phyloP scores from a whole-genome alignment of 164 flowering plant genomes.

The Dillenia turbinata region DNA sequence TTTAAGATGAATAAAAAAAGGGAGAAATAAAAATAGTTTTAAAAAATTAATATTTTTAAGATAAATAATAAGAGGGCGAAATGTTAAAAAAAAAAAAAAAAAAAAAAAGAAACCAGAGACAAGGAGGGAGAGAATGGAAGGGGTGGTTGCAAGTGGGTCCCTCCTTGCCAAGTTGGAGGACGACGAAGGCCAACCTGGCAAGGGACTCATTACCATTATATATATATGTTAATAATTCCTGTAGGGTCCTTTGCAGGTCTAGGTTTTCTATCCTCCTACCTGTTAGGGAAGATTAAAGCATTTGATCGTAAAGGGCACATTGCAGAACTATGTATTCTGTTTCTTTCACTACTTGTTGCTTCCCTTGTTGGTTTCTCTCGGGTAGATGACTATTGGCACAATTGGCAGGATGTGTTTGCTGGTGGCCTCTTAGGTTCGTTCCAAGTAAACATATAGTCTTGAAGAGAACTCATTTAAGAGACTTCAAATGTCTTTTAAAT shows the following conservation, averaged over 20 bases:
- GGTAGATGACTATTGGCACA: constrained; percentile 92
- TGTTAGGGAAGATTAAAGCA: constrained; percentile 67
- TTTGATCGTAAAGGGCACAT: constrained; percentile 81
- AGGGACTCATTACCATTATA: no score
- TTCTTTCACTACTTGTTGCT: constrained; percentile 70
- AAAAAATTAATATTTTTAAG: no score
- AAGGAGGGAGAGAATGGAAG: no score
- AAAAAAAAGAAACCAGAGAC: no score
- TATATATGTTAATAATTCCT: no score
- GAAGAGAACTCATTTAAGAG: neutral
- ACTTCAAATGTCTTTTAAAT: neutral
- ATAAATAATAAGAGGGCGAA: no score
- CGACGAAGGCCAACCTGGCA: no score
- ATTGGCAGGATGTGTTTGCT: constrained; percentile 91
- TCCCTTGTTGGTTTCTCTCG: constrained; percentile 74
- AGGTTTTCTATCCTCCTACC: constrained; percentile 70
- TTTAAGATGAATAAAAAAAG: no score
- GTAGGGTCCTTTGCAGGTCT: constrained; percentile 94
- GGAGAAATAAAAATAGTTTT: no score
- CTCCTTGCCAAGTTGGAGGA: no score
- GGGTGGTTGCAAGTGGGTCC: no score
- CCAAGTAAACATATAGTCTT: constrained; percentile 1
- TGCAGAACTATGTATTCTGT: constrained; percentile 67
- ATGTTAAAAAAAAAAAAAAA: no score
- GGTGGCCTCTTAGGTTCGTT: constrained; percentile 71